Percentiles rank a stretch among this genome's conserved stretches.
These are phyloP conservation scores for Vitis hybrid DNA, from an alignment of 177 flowering plant genomes.

Conservation along the genomic window DNA sequence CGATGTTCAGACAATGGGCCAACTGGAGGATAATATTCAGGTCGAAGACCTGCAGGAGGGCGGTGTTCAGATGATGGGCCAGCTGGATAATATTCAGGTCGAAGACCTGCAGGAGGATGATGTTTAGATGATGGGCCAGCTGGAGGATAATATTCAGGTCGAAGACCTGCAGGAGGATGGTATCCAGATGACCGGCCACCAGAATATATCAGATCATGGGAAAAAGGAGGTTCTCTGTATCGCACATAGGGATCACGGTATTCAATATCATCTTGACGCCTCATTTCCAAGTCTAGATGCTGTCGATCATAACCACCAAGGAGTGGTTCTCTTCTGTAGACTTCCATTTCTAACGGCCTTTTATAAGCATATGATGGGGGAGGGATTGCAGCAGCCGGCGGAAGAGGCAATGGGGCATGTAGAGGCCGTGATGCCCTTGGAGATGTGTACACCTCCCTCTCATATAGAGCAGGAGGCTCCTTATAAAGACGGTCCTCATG, in stretches of 20 bases:
- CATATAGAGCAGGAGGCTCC: conserved; percentile 12
- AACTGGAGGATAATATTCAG: neutral
- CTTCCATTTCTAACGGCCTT: conserved; percentile 17
- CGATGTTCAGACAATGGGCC: neutral
- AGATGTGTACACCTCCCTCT: conserved; percentile 18
- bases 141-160: neutral
- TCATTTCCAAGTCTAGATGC: neutral
- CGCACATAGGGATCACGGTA: conserved; percentile 16
- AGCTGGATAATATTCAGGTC: neutral
- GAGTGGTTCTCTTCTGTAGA: conserved; percentile 16
- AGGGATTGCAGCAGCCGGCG: neutral
- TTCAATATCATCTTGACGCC: conserved; percentile 16
- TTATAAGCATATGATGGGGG: conserved; percentile 23
- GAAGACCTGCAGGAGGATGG: neutral
- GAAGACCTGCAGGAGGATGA: conserved; percentile 1
- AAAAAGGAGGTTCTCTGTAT: conserved; percentile 11
- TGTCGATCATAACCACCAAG: conserved; percentile 20
- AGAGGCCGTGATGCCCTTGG: neutral
- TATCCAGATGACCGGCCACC: neutral
- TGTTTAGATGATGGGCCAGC: neutral
- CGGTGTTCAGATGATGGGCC: neutral
- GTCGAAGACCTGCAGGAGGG: conserved; percentile 2
- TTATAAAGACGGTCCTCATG: conserved; percentile 4
- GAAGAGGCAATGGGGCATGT: conserved; percentile 11
- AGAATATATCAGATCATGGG: conserved; percentile 4